Evolutionary conservation across 352 stramenopile genomes (phyloP).

Genomic region (Phytopythium aichiense): DNA sequence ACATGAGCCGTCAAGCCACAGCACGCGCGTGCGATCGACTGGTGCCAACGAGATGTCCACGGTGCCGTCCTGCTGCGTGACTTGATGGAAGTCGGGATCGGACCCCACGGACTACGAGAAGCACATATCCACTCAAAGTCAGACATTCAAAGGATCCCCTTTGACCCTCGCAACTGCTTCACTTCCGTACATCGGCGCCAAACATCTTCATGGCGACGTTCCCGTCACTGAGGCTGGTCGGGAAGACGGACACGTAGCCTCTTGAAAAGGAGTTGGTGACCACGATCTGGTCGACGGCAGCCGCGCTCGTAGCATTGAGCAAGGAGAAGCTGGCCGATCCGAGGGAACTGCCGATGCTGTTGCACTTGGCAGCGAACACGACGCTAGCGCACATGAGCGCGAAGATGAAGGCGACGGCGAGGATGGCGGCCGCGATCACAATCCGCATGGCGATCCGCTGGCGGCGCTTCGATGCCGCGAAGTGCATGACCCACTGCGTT

Average conservation of each 20-base stretch:
- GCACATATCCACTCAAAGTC: not conserved
- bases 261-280: slow-evolving; percentile 42
- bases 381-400: slow-evolving; percentile 56
- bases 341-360: slow-evolving; percentile 50
- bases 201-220: slow-evolving; percentile 37
- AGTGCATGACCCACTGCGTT: slow-evolving; percentile 49
- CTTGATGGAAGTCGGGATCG: slow-evolving; percentile 24
- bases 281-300: slow-evolving; percentile 12
- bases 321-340: slow-evolving; percentile 37
- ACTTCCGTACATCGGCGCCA: slow-evolving; percentile 7
- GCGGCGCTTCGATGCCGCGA: slow-evolving; percentile 53
- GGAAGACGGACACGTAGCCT: slow-evolving; percentile 27
- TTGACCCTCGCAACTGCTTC: not conserved
- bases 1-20: slow-evolving; percentile 68
- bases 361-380: slow-evolving; percentile 66
- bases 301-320: slow-evolving; percentile 17
- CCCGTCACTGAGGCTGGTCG: slow-evolving; percentile 16
- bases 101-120: slow-evolving; percentile 16
- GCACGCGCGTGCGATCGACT: slow-evolving; percentile 35
- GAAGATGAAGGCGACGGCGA: slow-evolving; percentile 52
- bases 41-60: slow-evolving; percentile 26
- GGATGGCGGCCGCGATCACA: slow-evolving; percentile 32
- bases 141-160: not conserved
- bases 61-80: slow-evolving; percentile 16
- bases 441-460: slow-evolving; percentile 66